These are phyloP conservation scores for Citeromyces nyonsensis DNA, from an alignment of 805 yeast genomes.

Conservation along the genomic window DNA sequence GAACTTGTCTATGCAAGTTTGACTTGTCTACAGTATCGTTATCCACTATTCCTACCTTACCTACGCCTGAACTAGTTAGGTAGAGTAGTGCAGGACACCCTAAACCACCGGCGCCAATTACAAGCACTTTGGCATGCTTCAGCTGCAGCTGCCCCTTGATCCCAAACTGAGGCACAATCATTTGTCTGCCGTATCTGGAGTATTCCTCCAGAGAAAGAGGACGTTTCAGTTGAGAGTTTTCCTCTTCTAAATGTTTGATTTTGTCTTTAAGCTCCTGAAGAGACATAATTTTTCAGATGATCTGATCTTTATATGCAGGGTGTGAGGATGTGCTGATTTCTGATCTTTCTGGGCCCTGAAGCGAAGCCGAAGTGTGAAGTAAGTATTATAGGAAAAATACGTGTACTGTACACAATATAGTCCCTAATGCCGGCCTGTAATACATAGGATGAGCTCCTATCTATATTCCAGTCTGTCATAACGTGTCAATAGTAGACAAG, in stretches of 20 bases:
- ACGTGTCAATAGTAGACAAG: too few species aligned
- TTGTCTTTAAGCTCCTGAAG: slow-evolving; percentile 8
- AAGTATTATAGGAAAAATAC: too few species aligned
- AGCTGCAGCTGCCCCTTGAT: slow-evolving; percentile 39
- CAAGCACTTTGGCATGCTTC: slow-evolving; percentile 23
- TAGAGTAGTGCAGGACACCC: slow-evolving; percentile 74
- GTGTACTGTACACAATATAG: too few species aligned
- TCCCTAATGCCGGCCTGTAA: too few species aligned
- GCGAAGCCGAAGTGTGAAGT: background rate
- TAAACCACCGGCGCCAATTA: slow-evolving; percentile 72
- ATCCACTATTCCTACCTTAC: slow-evolving; percentile 51
- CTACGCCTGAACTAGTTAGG: slow-evolving; percentile 55
- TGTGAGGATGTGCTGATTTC: background rate
- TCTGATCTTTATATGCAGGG: background rate
- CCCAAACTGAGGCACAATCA: slow-evolving; percentile 80
- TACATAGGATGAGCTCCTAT: too few species aligned
- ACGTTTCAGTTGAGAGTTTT: slow-evolving; percentile 7
- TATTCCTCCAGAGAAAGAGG: slow-evolving; percentile 47
- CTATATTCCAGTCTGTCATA: too few species aligned
- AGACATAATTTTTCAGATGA: background rate
- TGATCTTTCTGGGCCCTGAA: background rate
- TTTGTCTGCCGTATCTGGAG: slow-evolving; percentile 80
- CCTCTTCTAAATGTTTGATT: slow-evolving; percentile 10
- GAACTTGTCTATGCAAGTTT: slow-evolving; percentile 62
- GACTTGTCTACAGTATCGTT: slow-evolving; percentile 77